phyloP scores from a whole-genome alignment of 495 filamentous ascomycete genomes.

The Penicillium arizonense region DNA sequence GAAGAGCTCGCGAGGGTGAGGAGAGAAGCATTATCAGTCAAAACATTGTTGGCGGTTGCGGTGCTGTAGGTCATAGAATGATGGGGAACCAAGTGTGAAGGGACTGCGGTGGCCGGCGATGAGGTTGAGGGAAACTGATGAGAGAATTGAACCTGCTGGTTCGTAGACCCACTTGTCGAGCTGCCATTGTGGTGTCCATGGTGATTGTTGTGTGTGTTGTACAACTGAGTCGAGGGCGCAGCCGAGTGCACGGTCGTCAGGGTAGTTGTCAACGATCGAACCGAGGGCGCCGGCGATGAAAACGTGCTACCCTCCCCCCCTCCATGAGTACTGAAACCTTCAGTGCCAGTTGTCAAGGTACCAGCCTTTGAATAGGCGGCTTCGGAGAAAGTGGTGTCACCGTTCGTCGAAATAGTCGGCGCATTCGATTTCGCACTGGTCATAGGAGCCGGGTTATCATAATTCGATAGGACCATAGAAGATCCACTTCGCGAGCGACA shows the following conservation, averaged over 20 bases:
- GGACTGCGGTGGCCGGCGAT: constrained; percentile 74
- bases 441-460: constrained; percentile 55
- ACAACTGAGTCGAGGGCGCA: constrained; percentile 63
- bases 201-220: constrained; percentile 38
- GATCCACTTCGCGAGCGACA: constrained; percentile 47
- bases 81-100: constrained; percentile 67
- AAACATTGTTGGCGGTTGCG: constrained; percentile 86
- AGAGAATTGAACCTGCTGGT: constrained; percentile 68
- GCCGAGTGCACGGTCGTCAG: constrained; percentile 94
- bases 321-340: constrained; percentile 61
- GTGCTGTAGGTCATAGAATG: constrained; percentile 81
- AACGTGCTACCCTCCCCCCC: constrained; percentile 83
- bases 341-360: constrained; percentile 63
- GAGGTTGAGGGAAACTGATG: constrained; percentile 77
- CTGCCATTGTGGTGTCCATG: constrained; percentile 42
- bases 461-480: constrained; percentile 56
- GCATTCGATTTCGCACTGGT: constrained; percentile 69
- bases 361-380: constrained; percentile 76
- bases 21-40: constrained; percentile 94
- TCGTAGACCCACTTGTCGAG: constrained; percentile 46
- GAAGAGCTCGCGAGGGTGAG: constrained; percentile 95
- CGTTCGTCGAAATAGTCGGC: constrained; percentile 78
- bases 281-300: constrained; percentile 88
- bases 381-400: constrained; percentile 70
- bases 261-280: constrained; percentile 89